phyloP scores from a whole-genome alignment of 148 eudicot species.

The Limonium bicolor region DNA sequence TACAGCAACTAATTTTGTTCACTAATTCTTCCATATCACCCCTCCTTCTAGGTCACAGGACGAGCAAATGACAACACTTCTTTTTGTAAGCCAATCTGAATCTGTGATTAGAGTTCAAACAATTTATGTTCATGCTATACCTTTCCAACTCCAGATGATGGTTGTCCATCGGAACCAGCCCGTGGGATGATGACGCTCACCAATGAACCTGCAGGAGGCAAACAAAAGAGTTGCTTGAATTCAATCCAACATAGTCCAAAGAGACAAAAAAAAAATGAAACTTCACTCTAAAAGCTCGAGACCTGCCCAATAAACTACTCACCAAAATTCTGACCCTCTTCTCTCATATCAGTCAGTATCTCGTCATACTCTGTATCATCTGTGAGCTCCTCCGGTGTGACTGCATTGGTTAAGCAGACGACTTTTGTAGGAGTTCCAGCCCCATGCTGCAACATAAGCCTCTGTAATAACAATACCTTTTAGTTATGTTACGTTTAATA shows the following conservation, averaged over 20 bases:
- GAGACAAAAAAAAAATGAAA: neutral
- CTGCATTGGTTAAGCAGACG: conserved; percentile 45
- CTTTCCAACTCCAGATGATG: conserved; percentile 81
- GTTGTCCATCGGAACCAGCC: conserved; percentile 53
- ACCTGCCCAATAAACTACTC: neutral
- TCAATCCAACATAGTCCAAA: neutral
- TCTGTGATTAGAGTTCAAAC: too few relatives aligned
- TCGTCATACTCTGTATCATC: conserved; percentile 60
- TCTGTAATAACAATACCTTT: too few relatives aligned
- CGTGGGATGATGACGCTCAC: conserved; percentile 73
- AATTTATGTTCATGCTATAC: too few relatives aligned
- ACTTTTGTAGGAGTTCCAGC: conserved; percentile 63
- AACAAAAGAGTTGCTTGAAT: conserved; percentile 2
- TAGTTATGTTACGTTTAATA: too few relatives aligned
- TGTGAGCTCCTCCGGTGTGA: conserved; percentile 38
- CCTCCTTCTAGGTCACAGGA: too few relatives aligned
- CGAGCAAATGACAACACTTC: too few relatives aligned
- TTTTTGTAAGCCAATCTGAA: too few relatives aligned
- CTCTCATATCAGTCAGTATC: conserved; percentile 58
- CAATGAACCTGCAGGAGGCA: conserved; percentile 47
- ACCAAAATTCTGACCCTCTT: conserved; percentile 61
- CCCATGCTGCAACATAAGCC: conserved; percentile 56
- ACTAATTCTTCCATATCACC: too few relatives aligned
- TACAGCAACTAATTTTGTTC: too few relatives aligned
- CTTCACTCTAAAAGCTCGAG: neutral